These are phyloP conservation scores for Backusella morwellensis DNA, from an alignment of 192 early-diverging fungal species.

Conservation along the genomic window DNA sequence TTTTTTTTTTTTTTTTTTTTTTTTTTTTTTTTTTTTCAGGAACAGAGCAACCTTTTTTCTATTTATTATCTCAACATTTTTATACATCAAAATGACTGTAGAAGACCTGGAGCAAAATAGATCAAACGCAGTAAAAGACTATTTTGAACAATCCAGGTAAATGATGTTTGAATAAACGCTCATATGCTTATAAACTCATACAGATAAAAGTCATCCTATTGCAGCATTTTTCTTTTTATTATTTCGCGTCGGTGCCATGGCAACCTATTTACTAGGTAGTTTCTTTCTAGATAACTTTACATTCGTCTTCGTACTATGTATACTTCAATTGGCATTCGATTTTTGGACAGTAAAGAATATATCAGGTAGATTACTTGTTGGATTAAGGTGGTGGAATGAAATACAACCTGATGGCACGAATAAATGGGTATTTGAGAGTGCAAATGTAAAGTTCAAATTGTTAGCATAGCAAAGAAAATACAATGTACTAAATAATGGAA, in stretches of 20 bases:
- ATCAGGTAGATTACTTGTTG: slow-evolving; percentile 91
- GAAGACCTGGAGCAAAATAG: background rate
- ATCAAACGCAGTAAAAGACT: slow-evolving; percentile 20
- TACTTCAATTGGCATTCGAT: slow-evolving; percentile 90
- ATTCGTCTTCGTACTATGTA: slow-evolving; percentile 88
- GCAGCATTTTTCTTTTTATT: slow-evolving; percentile 88
- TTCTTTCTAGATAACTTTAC: slow-evolving; percentile 84
- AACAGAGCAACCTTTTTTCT: background rate
- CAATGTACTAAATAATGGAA: background rate
- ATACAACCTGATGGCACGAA: slow-evolving; percentile 93
- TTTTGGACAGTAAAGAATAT: slow-evolving; percentile 99
- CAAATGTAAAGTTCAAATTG: slow-evolving; percentile 56
- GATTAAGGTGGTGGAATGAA: slow-evolving; percentile 99
- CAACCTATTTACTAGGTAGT: slow-evolving; percentile 82
- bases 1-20: background rate
- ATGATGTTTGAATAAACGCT: background rate
- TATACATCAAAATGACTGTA: background rate
- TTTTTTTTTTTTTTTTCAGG: background rate
- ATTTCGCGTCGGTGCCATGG: slow-evolving; percentile 78
- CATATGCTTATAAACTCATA: background rate
- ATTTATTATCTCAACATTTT: background rate
- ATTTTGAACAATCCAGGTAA: slow-evolving; percentile 39
- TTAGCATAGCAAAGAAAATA: background rate
- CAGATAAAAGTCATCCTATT: slow-evolving; percentile 71
- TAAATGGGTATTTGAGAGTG: slow-evolving; percentile 94